phyloP scores from a whole-genome alignment of 495 filamentous ascomycete species.

The Neurospora sp. region DNA sequence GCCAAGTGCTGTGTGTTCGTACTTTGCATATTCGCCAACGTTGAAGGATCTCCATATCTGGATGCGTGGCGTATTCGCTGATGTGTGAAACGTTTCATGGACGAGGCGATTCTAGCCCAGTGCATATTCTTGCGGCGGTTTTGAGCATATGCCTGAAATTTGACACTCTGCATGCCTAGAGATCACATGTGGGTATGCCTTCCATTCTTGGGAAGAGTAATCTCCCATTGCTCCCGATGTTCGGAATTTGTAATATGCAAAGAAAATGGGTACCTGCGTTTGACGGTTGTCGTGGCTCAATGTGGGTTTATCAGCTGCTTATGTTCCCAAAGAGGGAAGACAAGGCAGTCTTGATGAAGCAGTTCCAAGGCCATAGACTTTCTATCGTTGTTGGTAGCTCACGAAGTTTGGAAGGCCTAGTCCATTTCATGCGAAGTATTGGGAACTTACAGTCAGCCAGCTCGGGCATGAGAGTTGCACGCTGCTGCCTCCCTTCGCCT shows the following conservation, averaged over 20 bases:
- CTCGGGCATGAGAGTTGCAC: background rate
- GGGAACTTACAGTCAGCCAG: background rate
- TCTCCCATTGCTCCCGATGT: background rate
- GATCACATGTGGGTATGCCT: background rate
- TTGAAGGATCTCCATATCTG: background rate
- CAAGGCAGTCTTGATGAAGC: background rate
- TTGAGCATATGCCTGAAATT: background rate
- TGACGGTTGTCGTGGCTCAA: background rate
- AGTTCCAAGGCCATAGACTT: background rate
- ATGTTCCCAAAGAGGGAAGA: background rate
- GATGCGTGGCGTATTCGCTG: background rate
- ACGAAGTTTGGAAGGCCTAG: no score
- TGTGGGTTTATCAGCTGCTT: background rate
- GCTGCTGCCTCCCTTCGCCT: background rate
- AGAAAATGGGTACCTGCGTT: background rate
- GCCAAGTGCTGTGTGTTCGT: background rate
- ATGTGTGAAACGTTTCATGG: background rate
- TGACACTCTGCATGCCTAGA: background rate
- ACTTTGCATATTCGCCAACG: background rate
- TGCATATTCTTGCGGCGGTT: background rate
- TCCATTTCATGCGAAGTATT: background rate
- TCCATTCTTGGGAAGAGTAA: background rate
- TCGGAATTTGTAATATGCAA: background rate
- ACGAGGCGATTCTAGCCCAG: background rate
- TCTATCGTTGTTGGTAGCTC: accelerated